These are phyloP conservation scores for Picocystis sp. DNA, from an alignment of 163 green algal species.

Conservation along the genomic window DNA sequence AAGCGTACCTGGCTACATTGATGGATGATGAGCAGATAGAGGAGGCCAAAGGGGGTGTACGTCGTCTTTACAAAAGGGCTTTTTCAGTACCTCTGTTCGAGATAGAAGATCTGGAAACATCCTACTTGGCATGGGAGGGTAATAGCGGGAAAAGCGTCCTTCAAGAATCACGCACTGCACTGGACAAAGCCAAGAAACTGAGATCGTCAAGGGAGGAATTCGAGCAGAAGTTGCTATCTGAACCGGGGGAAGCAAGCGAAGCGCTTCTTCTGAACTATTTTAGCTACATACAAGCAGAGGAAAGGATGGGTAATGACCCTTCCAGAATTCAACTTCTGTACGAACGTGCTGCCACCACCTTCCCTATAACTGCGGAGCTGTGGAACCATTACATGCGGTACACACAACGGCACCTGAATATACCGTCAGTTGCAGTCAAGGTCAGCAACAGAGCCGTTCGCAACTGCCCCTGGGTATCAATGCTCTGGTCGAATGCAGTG, in stretches of 20 bases:
- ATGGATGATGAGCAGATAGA: no score
- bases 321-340: constrained; percentile 34
- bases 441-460: constrained; percentile 45
- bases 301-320: constrained; percentile 30
- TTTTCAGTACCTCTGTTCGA: no score
- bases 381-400: constrained; percentile 61
- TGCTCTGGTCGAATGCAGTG: constrained; percentile 47
- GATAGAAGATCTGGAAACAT: neutral
- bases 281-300: constrained; percentile 65
- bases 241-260: constrained; percentile 6
- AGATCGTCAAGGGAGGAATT: constrained; percentile 22
- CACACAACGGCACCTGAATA: constrained; percentile 29
- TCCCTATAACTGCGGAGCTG: constrained; percentile 60
- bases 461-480: constrained; percentile 75
- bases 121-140: constrained; percentile 32
- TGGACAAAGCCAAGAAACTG: constrained; percentile 15
- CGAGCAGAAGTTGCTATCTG: constrained; percentile 9
- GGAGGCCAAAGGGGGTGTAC: no score
- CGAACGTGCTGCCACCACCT: constrained; percentile 58
- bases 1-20: no score
- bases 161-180: constrained; percentile 25
- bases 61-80: no score
- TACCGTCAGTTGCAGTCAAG: constrained; percentile 15
- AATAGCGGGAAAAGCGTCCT: constrained; percentile 8
- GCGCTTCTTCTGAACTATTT: constrained; percentile 53